Evolutionary conservation across 306 rosid species (phyloP).

Genomic region (Senna siamea): DNA sequence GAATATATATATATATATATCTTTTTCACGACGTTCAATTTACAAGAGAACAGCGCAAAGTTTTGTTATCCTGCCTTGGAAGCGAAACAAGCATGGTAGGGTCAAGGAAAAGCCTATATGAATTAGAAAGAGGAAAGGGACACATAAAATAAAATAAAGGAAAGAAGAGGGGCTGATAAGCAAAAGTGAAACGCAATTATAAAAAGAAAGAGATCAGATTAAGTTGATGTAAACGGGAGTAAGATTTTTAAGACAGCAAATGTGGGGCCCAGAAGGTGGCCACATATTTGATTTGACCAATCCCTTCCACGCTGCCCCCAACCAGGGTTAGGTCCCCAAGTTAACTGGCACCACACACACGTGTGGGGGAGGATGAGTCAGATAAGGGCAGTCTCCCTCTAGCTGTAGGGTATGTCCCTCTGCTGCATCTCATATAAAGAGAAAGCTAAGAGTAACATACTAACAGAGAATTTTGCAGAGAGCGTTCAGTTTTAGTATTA

Average conservation of each 20-base stretch:
- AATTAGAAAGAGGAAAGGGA: slow-evolving; percentile 37
- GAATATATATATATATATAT: too few species aligned
- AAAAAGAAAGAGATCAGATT: slow-evolving; percentile 21
- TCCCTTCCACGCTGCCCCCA: slow-evolving; percentile 14
- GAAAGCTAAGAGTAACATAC: slow-evolving; percentile 45
- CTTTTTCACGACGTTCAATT: slow-evolving; percentile 19
- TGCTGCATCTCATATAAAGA: slow-evolving; percentile 63
- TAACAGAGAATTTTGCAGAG: slow-evolving; percentile 62
- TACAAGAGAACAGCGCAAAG: slow-evolving; percentile 42
- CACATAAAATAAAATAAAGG: background rate
- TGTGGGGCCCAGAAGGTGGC: slow-evolving; percentile 45
- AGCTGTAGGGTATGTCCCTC: slow-evolving; percentile 69
- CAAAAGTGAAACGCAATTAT: slow-evolving; percentile 14
- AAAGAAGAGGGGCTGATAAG: slow-evolving; percentile 32
- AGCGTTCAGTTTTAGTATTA: slow-evolving; percentile 51
- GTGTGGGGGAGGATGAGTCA: slow-evolving; percentile 62
- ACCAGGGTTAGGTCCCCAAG: slow-evolving; percentile 58
- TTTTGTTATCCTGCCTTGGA: background rate
- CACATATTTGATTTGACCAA: slow-evolving; percentile 56
- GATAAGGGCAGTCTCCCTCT: slow-evolving; percentile 51
- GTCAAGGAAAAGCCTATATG: slow-evolving; percentile 32
- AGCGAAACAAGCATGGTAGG: slow-evolving; percentile 24
- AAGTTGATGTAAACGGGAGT: slow-evolving; percentile 52
- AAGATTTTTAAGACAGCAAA: slow-evolving; percentile 45
- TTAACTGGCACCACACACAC: slow-evolving; percentile 58